Percentiles rank a stretch among this genome's conserved stretches.
Conservation (phyloP, 1,284 basidiomycete species). For the Cutaneotrichosporon arboriforme region DNA sequence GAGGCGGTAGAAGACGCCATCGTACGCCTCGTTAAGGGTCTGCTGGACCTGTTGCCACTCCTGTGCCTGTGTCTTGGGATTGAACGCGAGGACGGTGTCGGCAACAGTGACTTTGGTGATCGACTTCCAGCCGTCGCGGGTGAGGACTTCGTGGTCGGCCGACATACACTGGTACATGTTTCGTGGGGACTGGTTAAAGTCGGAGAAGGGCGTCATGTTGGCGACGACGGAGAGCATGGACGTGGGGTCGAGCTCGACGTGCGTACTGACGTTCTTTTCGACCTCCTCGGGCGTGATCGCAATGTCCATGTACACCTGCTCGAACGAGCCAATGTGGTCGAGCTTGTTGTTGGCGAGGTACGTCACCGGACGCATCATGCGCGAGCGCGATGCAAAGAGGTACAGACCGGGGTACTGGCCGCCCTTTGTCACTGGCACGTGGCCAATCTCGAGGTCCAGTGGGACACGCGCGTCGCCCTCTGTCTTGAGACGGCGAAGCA, state of each 20-base stretch:
- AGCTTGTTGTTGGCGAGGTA: conserved; percentile 77
- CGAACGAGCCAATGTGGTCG: conserved; percentile 93
- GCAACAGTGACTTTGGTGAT: too few species aligned
- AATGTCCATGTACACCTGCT: conserved; percentile 99
- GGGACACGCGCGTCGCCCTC: conserved; percentile 77
- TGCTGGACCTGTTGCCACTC: too few species aligned
- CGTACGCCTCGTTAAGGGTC: too few species aligned
- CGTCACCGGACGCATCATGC: conserved; percentile 99
- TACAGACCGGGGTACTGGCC: conserved; percentile 97
- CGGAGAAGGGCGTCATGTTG: conserved; percentile 65
- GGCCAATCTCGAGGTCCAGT: conserved; percentile 90
- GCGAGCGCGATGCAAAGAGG: conserved; percentile 77
- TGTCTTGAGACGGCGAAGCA: conserved; percentile 92
- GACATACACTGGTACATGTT: conserved; percentile 47
- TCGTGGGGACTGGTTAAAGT: conserved; percentile 79
- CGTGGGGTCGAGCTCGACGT: conserved; percentile 91
- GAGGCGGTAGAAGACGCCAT: too few species aligned
- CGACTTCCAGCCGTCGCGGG: too few species aligned
- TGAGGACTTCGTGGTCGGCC: too few species aligned
- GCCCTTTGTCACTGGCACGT: conserved; percentile 80
- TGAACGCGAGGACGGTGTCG: too few species aligned
- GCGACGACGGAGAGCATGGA: conserved; percentile 80
- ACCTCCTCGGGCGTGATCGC: conserved; percentile 88
- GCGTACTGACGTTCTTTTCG: conserved; percentile 72
- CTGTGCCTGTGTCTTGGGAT: too few species aligned